Percentiles rank a stretch among this genome's conserved stretches.
Evolutionary conservation across 495 filamentous ascomycete genomes (phyloP).

Genomic region (Astrothelium subdiscretum): DNA sequence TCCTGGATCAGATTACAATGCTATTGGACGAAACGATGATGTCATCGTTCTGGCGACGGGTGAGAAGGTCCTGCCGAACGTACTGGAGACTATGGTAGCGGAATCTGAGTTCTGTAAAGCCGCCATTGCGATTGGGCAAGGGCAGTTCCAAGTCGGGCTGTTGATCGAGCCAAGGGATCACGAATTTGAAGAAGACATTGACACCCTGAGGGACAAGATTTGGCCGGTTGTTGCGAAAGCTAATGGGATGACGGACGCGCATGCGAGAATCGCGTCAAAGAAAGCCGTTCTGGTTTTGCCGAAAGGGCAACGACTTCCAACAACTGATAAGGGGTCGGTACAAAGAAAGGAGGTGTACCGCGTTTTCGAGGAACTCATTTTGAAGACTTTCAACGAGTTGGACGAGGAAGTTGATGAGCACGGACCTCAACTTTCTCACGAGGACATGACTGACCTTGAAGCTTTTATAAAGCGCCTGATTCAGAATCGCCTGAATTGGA

Average conservation of each 20-base stretch:
- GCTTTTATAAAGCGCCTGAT: not conserved
- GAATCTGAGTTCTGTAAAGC: not conserved
- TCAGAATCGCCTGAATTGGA: not conserved
- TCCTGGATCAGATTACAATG: constrained; percentile 48
- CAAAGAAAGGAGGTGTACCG: not conserved
- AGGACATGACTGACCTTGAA: not conserved
- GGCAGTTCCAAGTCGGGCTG: not conserved
- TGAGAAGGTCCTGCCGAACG: constrained; percentile 24
- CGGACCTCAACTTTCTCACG: not conserved
- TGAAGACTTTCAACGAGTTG: not conserved
- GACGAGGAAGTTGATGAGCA: not conserved
- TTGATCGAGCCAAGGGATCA: not conserved
- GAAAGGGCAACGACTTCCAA: not conserved
- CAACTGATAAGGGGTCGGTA: not conserved
- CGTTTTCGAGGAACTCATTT: not conserved
- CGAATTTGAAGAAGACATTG: not conserved
- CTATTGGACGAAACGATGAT: constrained; percentile 44
- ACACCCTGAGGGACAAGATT: constrained; percentile 12
- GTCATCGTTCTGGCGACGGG: constrained; percentile 54
- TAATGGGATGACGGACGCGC: constrained; percentile 9
- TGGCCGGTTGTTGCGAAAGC: constrained; percentile 15
- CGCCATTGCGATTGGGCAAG: not conserved
- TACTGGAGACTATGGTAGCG: not conserved
- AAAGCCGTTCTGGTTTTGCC: not conserved
- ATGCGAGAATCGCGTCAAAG: not conserved